phyloP scores from a whole-genome alignment of 1,284 basidiomycete species.

The Irpex sp. region DNA sequence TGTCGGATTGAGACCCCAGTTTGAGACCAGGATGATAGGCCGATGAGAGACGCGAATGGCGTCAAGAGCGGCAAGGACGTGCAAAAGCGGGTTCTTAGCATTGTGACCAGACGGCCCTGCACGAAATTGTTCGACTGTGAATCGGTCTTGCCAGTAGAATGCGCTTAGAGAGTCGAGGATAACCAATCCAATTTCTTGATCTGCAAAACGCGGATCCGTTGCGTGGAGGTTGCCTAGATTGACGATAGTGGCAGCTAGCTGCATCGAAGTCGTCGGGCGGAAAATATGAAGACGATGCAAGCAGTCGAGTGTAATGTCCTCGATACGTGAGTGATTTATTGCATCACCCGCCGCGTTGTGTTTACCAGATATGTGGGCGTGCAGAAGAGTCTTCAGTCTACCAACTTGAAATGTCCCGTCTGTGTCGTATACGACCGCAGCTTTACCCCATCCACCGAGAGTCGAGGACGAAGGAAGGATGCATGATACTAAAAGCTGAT shows the following conservation, averaged over 20 bases:
- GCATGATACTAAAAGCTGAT: conserved; percentile 57
- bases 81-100: conserved; percentile 32
- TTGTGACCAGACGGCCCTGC: conserved; percentile 10
- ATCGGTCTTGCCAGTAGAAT: conserved; percentile 74
- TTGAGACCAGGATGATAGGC: conserved; percentile 53
- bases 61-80: conserved; percentile 46
- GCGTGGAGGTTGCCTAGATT: conserved; percentile 54
- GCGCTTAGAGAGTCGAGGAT: conserved; percentile 71
- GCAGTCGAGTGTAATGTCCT: neutral
- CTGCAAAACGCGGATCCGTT: conserved; percentile 33
- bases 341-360: neutral
- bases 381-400: conserved; percentile 45
- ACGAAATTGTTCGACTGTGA: conserved; percentile 50
- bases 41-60: conserved; percentile 44
- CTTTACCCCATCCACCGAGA: conserved; percentile 50
- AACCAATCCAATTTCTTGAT: conserved; percentile 53
- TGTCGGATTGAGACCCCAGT: conserved; percentile 51
- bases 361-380: conserved; percentile 25
- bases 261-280: conserved; percentile 54
- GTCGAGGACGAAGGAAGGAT: conserved; percentile 40
- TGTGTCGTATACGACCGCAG: conserved; percentile 62
- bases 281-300: conserved; percentile 60
- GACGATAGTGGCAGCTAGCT: conserved; percentile 61
- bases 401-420: conserved; percentile 56
- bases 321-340: neutral